Evolutionary conservation across 2,329 filamentous ascomycete species (phyloP), one percentile per base, ranked within the genome.

Genomic region (Falciphora oryzae): DNA sequence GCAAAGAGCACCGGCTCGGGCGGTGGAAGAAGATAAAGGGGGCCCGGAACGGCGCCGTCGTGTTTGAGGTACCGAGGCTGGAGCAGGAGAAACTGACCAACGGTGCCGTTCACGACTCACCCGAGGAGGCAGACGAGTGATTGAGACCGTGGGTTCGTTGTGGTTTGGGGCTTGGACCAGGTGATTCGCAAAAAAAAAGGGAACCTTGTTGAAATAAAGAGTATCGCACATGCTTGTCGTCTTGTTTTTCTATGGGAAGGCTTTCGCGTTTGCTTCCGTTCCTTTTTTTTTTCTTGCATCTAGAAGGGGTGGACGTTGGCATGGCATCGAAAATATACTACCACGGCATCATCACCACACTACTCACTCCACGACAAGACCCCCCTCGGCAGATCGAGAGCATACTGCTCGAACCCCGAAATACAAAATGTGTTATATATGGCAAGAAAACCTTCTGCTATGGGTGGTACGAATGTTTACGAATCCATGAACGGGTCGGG

Each of bases 1-100:
- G 91, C 50, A 94, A 91, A 72, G 92, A 97, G 76, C 90, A 93
- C 75, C 85, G 92, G 59, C 79, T 97, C 57, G 95, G 93, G 4
- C 83, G 91, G 67, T 98, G 93, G 93, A 89, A 89, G 76, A 83
- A 83, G 65, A 75, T 83, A 29, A 75, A 76, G 59, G 80, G 79
- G 10, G 92, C 87, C 4, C 89, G 88, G 69, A 97, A 97, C 73
- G 91, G 92, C 8, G 91, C 90, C n/a, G 85, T 95, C 29, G 84
- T 97, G 13, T 96, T 97, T 73, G 93, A 97, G 74, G 85, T 97
- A 44, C 85, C 90, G 18, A 80, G 78, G 71, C 69, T 77, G 70
- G 70, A 71, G 59, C 58, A 63, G 62, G 62, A 62, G 38, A 57
- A 62, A 3, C 11, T 53, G n/a, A 25, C 44, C 22, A 25, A 31